Base-by-base conservation (phyloP, 2,329 filamentous ascomycete species). In the Ophiocordyceps camponoti-rufipedis region DNA sequence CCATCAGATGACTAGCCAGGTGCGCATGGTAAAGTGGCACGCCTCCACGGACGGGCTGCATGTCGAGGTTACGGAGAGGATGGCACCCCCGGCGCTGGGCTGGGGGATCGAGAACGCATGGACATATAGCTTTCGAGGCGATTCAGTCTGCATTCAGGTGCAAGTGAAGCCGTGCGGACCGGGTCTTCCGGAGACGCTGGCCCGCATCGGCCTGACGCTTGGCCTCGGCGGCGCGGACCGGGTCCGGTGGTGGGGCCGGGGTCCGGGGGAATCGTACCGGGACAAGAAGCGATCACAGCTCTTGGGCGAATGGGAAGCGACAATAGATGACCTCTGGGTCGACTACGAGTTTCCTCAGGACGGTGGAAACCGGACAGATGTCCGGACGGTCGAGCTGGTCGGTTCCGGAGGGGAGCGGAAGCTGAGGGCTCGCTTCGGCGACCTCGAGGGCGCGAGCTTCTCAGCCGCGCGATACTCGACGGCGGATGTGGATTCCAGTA, bases 301-400 rank as follows among this genome's bases (percentile, higher is more conserved):
- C 1, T 59, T 81, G 4, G 78, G 75, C 7, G 71, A 68, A 43
- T 78, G 68, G 60, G 62, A 62, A 2, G 52, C 56, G 11, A 52
- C 51, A 1, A 61, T 77, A 2, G 69, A 73, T 42, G 63, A 69
- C 1, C 62, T 84, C 0, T 74, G 70, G 56, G 65, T 71, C 1
- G 67, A 72, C 41, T 83, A 82, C 54, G 80, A 85, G 50, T 78
- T 74, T 46, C 80, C 80, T 0, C 80, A 85, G 56, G 80, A 85
- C 48, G 69, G 66, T 31, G 75, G 76, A 0, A 83, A 83, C 56
- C 66, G 75, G 16, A 78, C 72, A 0, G 78, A 82, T 52, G 72
- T 73, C 1, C 64, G 73, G 2, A 81, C 75, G 72, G 67, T 82
- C 4, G 65, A 68, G 56, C 63, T 74, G 45, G 55, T 55, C 7